phyloP scores from a whole-genome alignment of 352 stramenopile genomes.

The Peronospora belbahrii region DNA sequence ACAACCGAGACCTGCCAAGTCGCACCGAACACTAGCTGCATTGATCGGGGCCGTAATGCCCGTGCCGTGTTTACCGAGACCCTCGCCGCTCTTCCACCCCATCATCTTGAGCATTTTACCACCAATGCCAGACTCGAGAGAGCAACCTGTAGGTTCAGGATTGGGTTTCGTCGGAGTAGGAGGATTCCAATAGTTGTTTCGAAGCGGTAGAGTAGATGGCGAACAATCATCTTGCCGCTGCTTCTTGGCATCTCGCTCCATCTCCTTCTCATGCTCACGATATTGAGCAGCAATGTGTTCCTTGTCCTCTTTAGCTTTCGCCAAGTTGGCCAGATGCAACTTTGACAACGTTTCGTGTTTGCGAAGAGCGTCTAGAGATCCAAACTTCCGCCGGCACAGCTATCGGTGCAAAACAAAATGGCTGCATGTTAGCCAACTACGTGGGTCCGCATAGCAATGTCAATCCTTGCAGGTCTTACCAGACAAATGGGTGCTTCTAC shows the following conservation, averaged over 20 bases:
- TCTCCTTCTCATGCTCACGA: conserved; percentile 49
- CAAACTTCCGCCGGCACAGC: conserved; percentile 78
- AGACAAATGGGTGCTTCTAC: conserved; percentile 70
- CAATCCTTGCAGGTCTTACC: conserved; percentile 29
- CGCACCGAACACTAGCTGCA: conserved; percentile 28
- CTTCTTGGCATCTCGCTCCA: conserved; percentile 29
- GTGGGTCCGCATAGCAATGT: background rate
- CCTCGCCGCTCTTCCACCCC: conserved; percentile 80
- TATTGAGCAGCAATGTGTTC: conserved; percentile 49
- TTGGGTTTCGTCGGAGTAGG: background rate
- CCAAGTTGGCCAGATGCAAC: conserved; percentile 65
- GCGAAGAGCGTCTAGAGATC: conserved; percentile 54
- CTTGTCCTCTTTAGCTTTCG: conserved; percentile 71
- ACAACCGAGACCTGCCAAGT: conserved; percentile 47
- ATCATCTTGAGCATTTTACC: conserved; percentile 86
- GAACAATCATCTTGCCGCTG: conserved; percentile 17
- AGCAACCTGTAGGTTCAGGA: conserved; percentile 8
- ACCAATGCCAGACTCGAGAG: conserved; percentile 58
- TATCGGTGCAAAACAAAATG: conserved; percentile 11
- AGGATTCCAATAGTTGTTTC: conserved; percentile 1
- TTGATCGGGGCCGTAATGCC: conserved; percentile 67
- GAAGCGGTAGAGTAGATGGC: background rate
- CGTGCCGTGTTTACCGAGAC: conserved; percentile 70
- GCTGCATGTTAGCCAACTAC: background rate
- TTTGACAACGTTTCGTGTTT: conserved; percentile 79